Conservation (phyloP, 2,329 filamentous ascomycete genomes). For the Xylaria sp. region DNA sequence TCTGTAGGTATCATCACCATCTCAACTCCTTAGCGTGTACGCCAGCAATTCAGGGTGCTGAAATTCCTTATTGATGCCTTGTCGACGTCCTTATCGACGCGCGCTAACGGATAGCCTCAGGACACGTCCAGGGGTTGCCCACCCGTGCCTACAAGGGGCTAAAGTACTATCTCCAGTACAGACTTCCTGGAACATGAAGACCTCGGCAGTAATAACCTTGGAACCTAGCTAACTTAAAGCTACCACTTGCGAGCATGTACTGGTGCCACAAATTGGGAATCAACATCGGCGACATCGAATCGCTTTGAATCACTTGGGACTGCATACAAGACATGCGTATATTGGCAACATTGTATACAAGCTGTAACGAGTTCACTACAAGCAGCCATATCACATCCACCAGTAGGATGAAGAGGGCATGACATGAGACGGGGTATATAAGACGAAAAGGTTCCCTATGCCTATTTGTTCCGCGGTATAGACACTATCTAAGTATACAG, state of each 20-base stretch:
- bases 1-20: not conserved
- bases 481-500: no score
- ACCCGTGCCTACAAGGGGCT: not conserved
- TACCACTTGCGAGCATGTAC: not conserved
- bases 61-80: constrained; percentile 47
- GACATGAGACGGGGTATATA: no score
- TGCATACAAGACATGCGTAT: no score
- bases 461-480: no score
- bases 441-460: no score
- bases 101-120: constrained; percentile 40
- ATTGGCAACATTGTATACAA: no score
- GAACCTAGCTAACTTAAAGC: not conserved
- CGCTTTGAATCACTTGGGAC: no score
- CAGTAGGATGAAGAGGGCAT: no score
- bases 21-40: not conserved
- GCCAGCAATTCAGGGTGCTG: constrained; percentile 37
- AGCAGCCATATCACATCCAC: no score
- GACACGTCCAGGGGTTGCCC: constrained; percentile 15
- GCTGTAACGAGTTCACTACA: no score
- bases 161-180: not conserved
- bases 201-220: not conserved
- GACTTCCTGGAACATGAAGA: not conserved
- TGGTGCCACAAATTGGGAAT: no score
- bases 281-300: no score
- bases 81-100: constrained; percentile 42